Conservation (phyloP, 495 filamentous ascomycete species). For the Cercophora newfieldiana region DNA sequence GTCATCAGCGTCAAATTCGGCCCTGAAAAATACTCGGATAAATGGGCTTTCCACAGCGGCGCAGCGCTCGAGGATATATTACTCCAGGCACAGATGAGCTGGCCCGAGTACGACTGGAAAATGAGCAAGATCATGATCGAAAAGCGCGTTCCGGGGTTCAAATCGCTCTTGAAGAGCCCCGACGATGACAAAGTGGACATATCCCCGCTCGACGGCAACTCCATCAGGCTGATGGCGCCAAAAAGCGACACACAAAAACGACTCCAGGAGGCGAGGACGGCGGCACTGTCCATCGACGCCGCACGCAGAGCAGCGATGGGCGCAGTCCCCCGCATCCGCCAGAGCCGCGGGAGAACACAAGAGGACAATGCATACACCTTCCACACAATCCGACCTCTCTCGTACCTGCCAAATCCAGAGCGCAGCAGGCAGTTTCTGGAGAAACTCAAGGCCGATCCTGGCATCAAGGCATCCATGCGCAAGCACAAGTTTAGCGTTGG, state of each 20-base stretch:
- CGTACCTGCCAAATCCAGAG: slow-evolving; percentile 73
- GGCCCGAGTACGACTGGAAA: slow-evolving; percentile 35
- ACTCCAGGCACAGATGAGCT: slow-evolving; percentile 13
- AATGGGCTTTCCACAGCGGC: slow-evolving; percentile 21
- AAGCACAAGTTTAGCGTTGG: slow-evolving; percentile 84
- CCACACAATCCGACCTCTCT: slow-evolving; percentile 69
- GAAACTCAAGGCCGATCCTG: slow-evolving; percentile 76
- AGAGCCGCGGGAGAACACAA: slow-evolving; percentile 32
- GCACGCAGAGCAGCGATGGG: slow-evolving; percentile 30
- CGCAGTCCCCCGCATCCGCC: slow-evolving; percentile 12
- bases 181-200: slow-evolving; percentile 41
- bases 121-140: slow-evolving; percentile 34
- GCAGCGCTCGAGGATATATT: slow-evolving; percentile 26
- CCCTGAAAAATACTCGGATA: slow-evolving; percentile 26
- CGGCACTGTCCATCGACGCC: slow-evolving; percentile 40
- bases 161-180: slow-evolving; percentile 34
- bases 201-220: slow-evolving; percentile 53
- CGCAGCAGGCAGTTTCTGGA: slow-evolving; percentile 71
- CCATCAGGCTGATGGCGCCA: slow-evolving; percentile 64
- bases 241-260: slow-evolving; percentile 43
- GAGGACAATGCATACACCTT: slow-evolving; percentile 76
- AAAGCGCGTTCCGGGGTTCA: slow-evolving; percentile 21
- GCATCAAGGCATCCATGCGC: slow-evolving; percentile 79
- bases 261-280: slow-evolving; percentile 44
- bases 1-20: slow-evolving; percentile 33